A percentile compares a stretch with the other conserved stretches of the same genome.
phyloP scores from a whole-genome alignment of 371 early-diverging fungal genomes.

The Haplosporangium sp. region DNA sequence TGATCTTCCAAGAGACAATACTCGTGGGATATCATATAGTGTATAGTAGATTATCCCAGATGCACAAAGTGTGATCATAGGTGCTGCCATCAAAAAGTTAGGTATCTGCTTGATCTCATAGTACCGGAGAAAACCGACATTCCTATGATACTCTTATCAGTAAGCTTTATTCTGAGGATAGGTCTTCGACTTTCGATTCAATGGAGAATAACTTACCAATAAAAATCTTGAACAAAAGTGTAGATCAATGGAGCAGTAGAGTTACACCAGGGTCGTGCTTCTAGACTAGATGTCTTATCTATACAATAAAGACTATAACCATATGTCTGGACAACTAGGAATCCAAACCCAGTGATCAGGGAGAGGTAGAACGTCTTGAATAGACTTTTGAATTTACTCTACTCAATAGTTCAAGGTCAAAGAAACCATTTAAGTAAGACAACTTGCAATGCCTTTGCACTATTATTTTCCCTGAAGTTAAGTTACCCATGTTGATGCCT shows the following conservation, averaged over 20 bases:
- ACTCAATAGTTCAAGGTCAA: background rate
- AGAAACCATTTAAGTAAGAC: background rate
- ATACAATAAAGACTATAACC: conserved; percentile 77
- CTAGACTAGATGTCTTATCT: conserved; percentile 18
- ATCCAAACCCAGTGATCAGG: conserved; percentile 64
- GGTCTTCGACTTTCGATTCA: background rate
- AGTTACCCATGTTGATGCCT: conserved; percentile 17
- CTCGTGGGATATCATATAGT: conserved; percentile 61
- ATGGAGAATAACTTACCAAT: conserved; percentile 74
- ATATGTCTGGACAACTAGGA: conserved; percentile 76
- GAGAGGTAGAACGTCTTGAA: conserved; percentile 58
- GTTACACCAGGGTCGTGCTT: conserved; percentile 80
- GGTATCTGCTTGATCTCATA: conserved; percentile 87
- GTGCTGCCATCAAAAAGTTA: conserved; percentile 90
- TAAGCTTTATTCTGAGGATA: background rate
- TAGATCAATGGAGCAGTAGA: conserved; percentile 75
- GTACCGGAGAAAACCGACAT: conserved; percentile 87
- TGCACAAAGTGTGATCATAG: conserved; percentile 76
- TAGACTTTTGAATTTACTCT: conserved; percentile 37
- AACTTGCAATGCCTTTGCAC: background rate
- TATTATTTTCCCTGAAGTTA: background rate
- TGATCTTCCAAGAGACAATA: conserved; percentile 65
- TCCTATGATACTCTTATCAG: conserved; percentile 60
- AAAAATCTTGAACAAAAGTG: conserved; percentile 86
- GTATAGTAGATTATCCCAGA: conserved; percentile 71